Conservation (phyloP, 129 eudicot species). For the sunflower (Helianthus annuus) region DNA sequence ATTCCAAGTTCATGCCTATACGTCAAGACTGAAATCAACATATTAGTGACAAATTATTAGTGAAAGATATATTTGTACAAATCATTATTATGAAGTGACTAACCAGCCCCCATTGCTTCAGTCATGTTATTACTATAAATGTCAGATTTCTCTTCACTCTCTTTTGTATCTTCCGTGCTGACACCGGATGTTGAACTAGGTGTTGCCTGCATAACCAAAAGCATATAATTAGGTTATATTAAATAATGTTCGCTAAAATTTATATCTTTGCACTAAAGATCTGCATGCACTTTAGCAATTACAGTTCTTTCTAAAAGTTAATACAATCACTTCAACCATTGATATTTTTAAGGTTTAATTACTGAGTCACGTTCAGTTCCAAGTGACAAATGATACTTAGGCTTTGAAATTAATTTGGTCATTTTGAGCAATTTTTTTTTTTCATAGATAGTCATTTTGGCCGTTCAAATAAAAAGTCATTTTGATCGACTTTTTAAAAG, state of each 20-base stretch:
- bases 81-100: constrained; percentile 31
- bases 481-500: too few species aligned
- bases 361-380: neutral
- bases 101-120: constrained; percentile 99
- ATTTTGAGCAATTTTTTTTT: too few species aligned
- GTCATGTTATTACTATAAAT: constrained; percentile 87
- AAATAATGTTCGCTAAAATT: neutral
- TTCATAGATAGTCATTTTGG: too few species aligned
- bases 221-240: constrained; percentile 4
- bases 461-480: too few species aligned
- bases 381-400: neutral
- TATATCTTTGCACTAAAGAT: constrained; percentile 5
- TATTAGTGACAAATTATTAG: constrained; percentile 11
- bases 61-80: neutral
- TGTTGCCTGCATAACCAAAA: constrained; percentile 51
- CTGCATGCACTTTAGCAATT: neutral
- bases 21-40: constrained; percentile 61
- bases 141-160: constrained; percentile 74
- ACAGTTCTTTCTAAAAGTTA: neutral
- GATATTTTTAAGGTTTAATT: neutral
- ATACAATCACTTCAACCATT: neutral
- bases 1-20: constrained; percentile 96
- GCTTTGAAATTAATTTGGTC: too few species aligned
- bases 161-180: constrained; percentile 51
- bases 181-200: constrained; percentile 62